Evolutionary conservation across 2,329 filamentous ascomycete genomes (phyloP).

Genomic region (Aspergillus nomiae): DNA sequence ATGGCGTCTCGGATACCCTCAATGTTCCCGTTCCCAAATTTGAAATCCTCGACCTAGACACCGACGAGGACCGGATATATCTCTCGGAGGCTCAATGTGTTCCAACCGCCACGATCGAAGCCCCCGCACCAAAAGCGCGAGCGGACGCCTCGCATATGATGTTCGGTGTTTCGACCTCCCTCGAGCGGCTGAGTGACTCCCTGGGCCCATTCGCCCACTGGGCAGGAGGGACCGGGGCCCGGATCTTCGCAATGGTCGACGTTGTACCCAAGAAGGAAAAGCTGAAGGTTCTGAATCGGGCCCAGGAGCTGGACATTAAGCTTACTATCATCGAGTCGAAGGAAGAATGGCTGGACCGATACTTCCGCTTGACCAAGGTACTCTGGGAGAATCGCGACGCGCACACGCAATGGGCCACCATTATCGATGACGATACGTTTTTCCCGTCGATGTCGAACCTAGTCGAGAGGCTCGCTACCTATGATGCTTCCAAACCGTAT

Average conservation of each 20-base stretch:
- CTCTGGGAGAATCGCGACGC: conserved; percentile 42
- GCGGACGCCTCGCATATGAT: conserved; percentile 49
- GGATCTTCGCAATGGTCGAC: conserved; percentile 53
- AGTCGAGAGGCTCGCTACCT: conserved; percentile 44
- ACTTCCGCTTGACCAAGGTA: conserved; percentile 53
- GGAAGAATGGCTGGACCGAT: conserved; percentile 44
- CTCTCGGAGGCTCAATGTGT: conserved; percentile 15
- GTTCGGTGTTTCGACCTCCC: conserved; percentile 57
- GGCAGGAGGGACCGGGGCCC: conserved; percentile 51
- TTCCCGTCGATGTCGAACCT: conserved; percentile 56
- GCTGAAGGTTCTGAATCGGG: conserved; percentile 21
- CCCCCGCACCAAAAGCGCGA: conserved; percentile 11
- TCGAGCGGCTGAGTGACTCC: conserved; percentile 49
- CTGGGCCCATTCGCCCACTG: conserved; percentile 54
- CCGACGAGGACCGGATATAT: conserved; percentile 16
- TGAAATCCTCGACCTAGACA: conserved; percentile 22
- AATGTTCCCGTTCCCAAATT: conserved; percentile 13
- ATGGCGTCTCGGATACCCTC: conserved; percentile 13
- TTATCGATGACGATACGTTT: conserved; percentile 64
- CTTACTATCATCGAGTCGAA: conserved; percentile 28
- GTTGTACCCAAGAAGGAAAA: conserved; percentile 20
- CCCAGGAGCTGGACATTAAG: conserved; percentile 38
- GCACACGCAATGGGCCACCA: conserved; percentile 53
- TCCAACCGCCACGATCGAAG: conserved; percentile 17
- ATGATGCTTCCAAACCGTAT: conserved; percentile 48